Conservation (phyloP, 179 eudicot genomes). For the Camellia oleifera region DNA sequence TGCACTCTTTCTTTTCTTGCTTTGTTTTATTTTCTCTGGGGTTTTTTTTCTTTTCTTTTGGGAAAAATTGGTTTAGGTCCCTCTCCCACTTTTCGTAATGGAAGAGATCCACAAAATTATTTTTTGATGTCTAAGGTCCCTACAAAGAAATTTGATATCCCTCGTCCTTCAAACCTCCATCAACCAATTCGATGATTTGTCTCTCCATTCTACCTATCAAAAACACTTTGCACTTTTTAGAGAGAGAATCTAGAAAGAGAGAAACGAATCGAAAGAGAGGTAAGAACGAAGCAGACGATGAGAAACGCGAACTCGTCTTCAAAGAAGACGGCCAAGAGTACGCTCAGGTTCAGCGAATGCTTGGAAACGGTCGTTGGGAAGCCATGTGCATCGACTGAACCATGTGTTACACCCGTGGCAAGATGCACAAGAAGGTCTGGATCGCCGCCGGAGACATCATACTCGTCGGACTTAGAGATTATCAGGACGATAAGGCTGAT, state of each 20-base stretch:
- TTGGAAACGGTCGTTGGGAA: slow-evolving; percentile 87
- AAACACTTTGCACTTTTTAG: too few relatives aligned
- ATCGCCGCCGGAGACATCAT: slow-evolving; percentile 93
- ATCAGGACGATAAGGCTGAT: slow-evolving; percentile 94
- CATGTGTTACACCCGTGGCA: slow-evolving; percentile 85
- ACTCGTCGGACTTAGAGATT: slow-evolving; percentile 84
- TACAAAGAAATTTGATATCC: too few relatives aligned
- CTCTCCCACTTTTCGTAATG: too few relatives aligned
- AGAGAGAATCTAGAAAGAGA: slow-evolving; percentile 45
- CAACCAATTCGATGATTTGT: too few relatives aligned
- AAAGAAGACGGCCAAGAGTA: slow-evolving; percentile 96
- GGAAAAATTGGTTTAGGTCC: too few relatives aligned
- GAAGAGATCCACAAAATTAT: too few relatives aligned
- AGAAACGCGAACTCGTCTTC: slow-evolving; percentile 88
- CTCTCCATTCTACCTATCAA: too few relatives aligned
- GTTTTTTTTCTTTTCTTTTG: too few relatives aligned
- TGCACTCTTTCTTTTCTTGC: too few relatives aligned
- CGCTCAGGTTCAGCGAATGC: slow-evolving; percentile 86
- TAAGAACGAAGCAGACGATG: slow-evolving; percentile 96
- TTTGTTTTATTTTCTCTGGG: too few relatives aligned
- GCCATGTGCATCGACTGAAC: slow-evolving; percentile 82
- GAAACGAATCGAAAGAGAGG: slow-evolving; percentile 96
- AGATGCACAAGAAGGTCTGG: slow-evolving; percentile 99
- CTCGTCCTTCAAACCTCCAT: too few relatives aligned
- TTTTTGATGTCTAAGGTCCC: too few relatives aligned